Percentiles rank a stretch among this genome's conserved stretches.
Evolutionary conservation across 225 moss, liverwort and hornwort species (phyloP).

Genomic region (Thuidium tamariscinum): DNA sequence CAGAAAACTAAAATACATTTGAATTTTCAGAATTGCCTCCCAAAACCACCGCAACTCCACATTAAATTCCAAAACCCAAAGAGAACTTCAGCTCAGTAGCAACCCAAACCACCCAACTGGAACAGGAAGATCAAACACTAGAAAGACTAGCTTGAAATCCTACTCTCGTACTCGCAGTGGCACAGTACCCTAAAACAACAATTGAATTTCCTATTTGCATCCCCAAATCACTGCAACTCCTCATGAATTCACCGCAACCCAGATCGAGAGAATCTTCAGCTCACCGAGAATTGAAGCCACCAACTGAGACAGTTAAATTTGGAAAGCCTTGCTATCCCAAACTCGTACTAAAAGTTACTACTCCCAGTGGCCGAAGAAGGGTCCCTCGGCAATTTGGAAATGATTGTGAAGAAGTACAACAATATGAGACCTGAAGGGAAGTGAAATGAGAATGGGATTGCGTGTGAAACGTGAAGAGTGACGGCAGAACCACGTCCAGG

Average conservation of each 20-base stretch:
- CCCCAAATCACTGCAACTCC: neutral
- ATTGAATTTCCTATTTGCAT: neutral
- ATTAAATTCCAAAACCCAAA: neutral
- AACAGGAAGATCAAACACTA: neutral
- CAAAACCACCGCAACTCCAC: neutral
- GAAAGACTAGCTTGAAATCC: neutral
- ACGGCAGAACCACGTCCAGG: neutral
- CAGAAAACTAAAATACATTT: neutral
- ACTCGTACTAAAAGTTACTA: no score
- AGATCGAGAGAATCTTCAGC: neutral
- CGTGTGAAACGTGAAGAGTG: neutral
- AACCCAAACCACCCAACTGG: neutral
- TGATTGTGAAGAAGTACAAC: neutral
- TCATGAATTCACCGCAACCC: neutral
- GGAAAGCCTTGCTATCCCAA: neutral
- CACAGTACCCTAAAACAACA: neutral
- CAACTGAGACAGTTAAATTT: neutral
- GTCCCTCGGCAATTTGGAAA: neutral
- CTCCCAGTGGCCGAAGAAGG: neutral
- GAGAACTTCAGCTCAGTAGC: no score
- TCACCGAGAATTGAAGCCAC: neutral
- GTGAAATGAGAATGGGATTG: neutral
- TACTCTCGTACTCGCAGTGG: neutral
- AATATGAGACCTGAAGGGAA: no score
- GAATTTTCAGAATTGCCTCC: neutral